phyloP scores from a whole-genome alignment of 2,329 filamentous ascomycete species.

The Cytospora piceicola region DNA sequence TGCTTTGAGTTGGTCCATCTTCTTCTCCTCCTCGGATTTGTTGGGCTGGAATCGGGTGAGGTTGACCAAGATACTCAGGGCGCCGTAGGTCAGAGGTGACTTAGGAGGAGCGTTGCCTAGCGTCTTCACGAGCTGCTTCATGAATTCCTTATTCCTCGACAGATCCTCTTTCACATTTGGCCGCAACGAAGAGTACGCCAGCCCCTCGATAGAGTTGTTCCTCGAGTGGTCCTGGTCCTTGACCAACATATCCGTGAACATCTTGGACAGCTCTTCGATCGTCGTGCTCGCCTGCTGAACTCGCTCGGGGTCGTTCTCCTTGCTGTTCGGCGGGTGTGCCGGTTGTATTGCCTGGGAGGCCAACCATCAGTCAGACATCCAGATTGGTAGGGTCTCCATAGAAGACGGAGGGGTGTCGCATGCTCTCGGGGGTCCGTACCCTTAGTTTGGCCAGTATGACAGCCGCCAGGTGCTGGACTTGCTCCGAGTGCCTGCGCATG shows the following conservation, averaged over 20 bases:
- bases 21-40: slow-evolving; percentile 87
- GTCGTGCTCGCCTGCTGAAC: slow-evolving; percentile 60
- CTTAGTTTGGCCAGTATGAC: slow-evolving; percentile 76
- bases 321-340: slow-evolving; percentile 42
- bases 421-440: slow-evolving; percentile 47
- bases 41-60: slow-evolving; percentile 78
- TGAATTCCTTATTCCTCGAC: slow-evolving; percentile 67
- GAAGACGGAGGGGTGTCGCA: slow-evolving; percentile 33
- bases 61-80: slow-evolving; percentile 83
- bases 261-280: slow-evolving; percentile 66
- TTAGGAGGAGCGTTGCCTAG: slow-evolving; percentile 63
- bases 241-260: slow-evolving; percentile 70
- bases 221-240: slow-evolving; percentile 60
- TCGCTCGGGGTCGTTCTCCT: slow-evolving; percentile 44
- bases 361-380: slow-evolving; percentile 54
- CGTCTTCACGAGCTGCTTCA: slow-evolving; percentile 70
- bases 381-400: slow-evolving; percentile 33
- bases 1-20: slow-evolving; percentile 87
- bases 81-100: slow-evolving; percentile 79
- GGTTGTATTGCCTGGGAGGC: slow-evolving; percentile 55
- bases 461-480: slow-evolving; percentile 68
- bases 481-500: slow-evolving; percentile 63
- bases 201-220: slow-evolving; percentile 80
- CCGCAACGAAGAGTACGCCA: slow-evolving; percentile 89
- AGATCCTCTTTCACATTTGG: slow-evolving; percentile 84